Evolutionary conservation across 1,284 basidiomycete species (phyloP), one percentile per base, ranked within the genome.

Genomic region (Cryptococcus sp.): DNA sequence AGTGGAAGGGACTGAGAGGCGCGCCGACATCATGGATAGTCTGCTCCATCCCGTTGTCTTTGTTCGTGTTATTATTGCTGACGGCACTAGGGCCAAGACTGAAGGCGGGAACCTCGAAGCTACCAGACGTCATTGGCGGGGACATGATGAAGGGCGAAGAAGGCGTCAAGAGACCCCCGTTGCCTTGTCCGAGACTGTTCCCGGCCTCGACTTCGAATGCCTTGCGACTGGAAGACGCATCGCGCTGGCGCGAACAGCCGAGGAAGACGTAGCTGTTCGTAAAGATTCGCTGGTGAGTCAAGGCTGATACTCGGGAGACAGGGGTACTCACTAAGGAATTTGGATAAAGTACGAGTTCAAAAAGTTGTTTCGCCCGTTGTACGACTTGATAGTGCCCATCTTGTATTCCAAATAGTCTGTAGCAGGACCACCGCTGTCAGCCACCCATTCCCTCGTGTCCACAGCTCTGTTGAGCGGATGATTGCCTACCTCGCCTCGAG

Each of bases 391-490:
- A 77, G 88, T 90, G 38, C 88, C 88, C 77, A 91, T 90, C 64
- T 85, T 86, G 80, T 90, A 89, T 73, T 91, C 89, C 51, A 91
- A 82, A 73, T 91, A 91, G 61, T 88, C 85, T 71, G 49, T 19
- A 23, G 30, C 30, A 35, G 7, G 13, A 4, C 8, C 13, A 35
- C 3, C 2, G 8, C 8, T 35, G 8, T 35, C 30, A 35, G 30
- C 30, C 2, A 11, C 42, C 16, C 3, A n/a, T 2, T n/a, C 6
- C 3, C 16, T n/a, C 42, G 7, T 7, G 42, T 22, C n/a, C 42
- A 15, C 42, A 22, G 42, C n/a, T 10, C 4, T 45, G 2, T 15
- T 61, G 20, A 22, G 20, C 22, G n/a, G 47, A 8, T 5, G 11
- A 1, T 22, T n/a, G 54, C 71, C 68, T 47, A 78, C 71, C 79